Percentiles rank a stretch among this genome's conserved stretches.
Evolutionary conservation across 2,329 filamentous ascomycete species (phyloP).

Genomic region (Tolypocladium ophioglossoides): DNA sequence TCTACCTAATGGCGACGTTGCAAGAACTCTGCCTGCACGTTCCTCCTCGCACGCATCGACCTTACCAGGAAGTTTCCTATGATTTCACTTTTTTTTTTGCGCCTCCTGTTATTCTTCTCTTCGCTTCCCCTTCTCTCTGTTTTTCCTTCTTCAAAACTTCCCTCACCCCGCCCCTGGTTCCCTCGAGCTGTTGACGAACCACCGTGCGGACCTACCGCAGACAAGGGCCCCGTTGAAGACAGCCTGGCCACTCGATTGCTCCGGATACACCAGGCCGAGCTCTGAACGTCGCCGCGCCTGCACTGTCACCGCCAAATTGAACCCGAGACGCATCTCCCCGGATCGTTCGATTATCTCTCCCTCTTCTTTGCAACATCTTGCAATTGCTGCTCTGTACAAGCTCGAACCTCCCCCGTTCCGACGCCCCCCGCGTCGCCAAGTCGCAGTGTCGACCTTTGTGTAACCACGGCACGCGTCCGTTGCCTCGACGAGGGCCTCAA

Average conservation of each 20-base stretch:
- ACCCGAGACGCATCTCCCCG: neutral
- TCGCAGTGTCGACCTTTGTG: neutral
- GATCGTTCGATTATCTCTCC: neutral
- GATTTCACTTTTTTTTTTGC: neutral
- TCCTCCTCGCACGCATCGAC: neutral
- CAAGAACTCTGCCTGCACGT: neutral
- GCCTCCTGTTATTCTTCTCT: neutral
- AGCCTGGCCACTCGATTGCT: conserved; percentile 22
- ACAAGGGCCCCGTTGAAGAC: conserved; percentile 15
- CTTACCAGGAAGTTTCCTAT: neutral
- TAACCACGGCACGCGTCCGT: neutral
- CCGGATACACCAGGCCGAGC: conserved; percentile 9
- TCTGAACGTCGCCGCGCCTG: conserved; percentile 5
- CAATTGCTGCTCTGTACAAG: neutral
- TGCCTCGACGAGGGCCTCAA: neutral
- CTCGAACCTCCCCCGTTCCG: neutral
- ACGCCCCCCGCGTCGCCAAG: neutral
- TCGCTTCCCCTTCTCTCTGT: neutral
- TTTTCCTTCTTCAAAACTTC: neutral
- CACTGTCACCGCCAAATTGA: neutral
- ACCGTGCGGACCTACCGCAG: conserved; percentile 6
- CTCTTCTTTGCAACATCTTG: neutral
- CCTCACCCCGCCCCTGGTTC: neutral
- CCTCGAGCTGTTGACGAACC: conserved; percentile 4
- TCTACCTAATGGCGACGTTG: neutral